Percentiles rank a stretch among this genome's conserved stretches.
phyloP scores from a whole-genome alignment of 805 yeast genomes.

The Cyberlindnera bimundalis region DNA sequence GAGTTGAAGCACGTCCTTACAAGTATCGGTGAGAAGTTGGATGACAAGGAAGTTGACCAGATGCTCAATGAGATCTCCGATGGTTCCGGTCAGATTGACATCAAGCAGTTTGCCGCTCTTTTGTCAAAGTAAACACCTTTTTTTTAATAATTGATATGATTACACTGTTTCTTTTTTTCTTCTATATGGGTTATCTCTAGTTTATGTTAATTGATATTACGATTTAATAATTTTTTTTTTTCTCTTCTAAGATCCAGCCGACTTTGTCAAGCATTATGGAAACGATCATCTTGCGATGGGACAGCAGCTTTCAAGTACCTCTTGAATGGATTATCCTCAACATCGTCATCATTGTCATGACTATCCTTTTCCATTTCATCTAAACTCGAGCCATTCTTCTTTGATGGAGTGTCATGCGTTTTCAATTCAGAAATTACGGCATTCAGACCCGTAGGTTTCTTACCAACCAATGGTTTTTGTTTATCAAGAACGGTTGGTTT shows the following conservation, averaged over 20 bases:
- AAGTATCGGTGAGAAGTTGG: conserved; percentile 93
- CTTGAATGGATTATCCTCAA: conserved; percentile 34
- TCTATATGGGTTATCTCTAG: not conserved
- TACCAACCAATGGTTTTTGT: conserved; percentile 1
- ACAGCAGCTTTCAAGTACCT: conserved; percentile 37
- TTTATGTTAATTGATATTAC: conserved; percentile 1
- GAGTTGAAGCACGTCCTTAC: conserved; percentile 96
- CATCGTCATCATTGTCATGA: conserved; percentile 14
- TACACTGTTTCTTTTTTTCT: conserved; percentile 1
- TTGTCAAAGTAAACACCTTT: conserved; percentile 67
- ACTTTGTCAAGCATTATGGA: conserved; percentile 20
- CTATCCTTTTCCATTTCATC: not conserved
- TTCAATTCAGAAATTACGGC: conserved; percentile 3
- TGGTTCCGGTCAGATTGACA: conserved; percentile 96
- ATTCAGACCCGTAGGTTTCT: conserved; percentile 3
- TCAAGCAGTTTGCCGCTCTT: conserved; percentile 92
- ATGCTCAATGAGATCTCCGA: conserved; percentile 95
- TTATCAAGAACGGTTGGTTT: conserved; percentile 6
- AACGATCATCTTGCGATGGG: conserved; percentile 34
- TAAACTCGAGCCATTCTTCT: no score
- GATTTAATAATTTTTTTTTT: not conserved
- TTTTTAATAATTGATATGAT: no score
- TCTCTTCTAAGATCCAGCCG: no score
- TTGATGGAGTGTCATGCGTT: no score
- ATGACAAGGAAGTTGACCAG: conserved; percentile 96